These are phyloP conservation scores for Ganoderma leucocontextum DNA, from an alignment of 1,284 basidiomycete species.

Conservation along the genomic window DNA sequence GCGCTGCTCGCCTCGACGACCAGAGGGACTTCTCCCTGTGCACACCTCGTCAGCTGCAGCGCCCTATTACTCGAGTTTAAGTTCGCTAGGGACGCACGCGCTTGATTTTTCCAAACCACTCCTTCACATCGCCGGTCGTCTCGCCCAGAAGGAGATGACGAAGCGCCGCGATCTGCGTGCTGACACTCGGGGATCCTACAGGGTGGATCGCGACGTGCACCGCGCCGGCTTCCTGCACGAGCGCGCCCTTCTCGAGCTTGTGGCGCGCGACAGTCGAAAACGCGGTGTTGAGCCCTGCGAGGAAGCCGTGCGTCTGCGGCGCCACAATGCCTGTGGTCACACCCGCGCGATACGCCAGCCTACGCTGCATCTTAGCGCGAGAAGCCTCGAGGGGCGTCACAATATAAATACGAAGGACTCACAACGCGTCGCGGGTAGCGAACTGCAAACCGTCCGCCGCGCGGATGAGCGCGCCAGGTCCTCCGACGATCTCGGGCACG, in stretches of 20 bases:
- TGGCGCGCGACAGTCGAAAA: constrained; percentile 72
- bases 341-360: constrained; percentile 49
- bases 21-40: constrained; percentile 57
- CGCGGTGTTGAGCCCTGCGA: constrained; percentile 72
- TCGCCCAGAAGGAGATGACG: constrained; percentile 58
- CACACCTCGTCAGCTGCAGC: not conserved
- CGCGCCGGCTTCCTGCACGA: constrained; percentile 73
- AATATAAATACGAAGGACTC: constrained; percentile 15
- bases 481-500: constrained; percentile 44
- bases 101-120: constrained; percentile 62
- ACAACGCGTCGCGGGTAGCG: constrained; percentile 60
- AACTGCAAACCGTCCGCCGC: constrained; percentile 63
- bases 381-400: not conserved
- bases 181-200: constrained; percentile 58
- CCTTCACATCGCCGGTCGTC: constrained; percentile 51
- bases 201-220: constrained; percentile 71
- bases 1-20: constrained; percentile 78
- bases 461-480: constrained; percentile 48
- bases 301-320: constrained; percentile 61
- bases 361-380: not conserved
- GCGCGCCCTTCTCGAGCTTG: constrained; percentile 68
- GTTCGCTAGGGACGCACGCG: constrained; percentile 49
- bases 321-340: constrained; percentile 68
- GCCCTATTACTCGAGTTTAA: not conserved
- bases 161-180: constrained; percentile 77